Base-by-base conservation (phyloP, 2,329 filamentous ascomycete genomes). In the Ophiostoma pallidulum region DNA sequence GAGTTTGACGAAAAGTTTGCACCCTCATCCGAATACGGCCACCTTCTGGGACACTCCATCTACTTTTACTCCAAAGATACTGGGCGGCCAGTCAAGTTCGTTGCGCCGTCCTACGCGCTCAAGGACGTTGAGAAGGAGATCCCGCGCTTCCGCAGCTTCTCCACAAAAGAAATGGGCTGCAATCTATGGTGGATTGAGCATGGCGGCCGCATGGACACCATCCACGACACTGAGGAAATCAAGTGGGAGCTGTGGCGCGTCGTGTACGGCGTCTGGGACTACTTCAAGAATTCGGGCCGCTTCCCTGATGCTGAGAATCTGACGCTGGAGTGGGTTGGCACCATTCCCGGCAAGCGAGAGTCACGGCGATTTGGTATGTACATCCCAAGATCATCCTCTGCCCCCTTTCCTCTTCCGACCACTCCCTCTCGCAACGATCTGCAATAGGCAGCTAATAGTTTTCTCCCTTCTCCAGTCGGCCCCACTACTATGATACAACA, bases 161-260 rank as follows among this genome's bases (percentile, higher is more conserved):
- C 45, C 29, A 56, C 56, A 10, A 53, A 53, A 29, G 56, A 58
- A 19, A 58, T 58, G 55, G 56, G 56, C 14, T 57, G 55, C 47
- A 55, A 52, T 29, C 49, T 58, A 37, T 58, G 56, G 56, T 58
- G 55, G 56, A 58, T 58, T 38, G 55, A 58, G 52, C 56, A 58
- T 36, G 56, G 56, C 28, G 56, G 56, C 13, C 46, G 55, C 20
- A 38, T 57, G 44, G 56, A 57, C 41, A 58, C 56, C 18, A 52
- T 58, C 9, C 56, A 58, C 35, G 54, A 58, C 37, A 57, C 56
- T 2, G 56, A 58, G 38, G 52, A 57, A 31, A 58, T 58, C 46
- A 58, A 58, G 49, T 57, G 56, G 56, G 54, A 58, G 50, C 52
- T 58, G 9, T 58, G 56, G 56, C 53, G 53, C 22, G 56, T 57